These are phyloP conservation scores for Aphanomyces astaci DNA, from an alignment of 352 stramenopile genomes.

Conservation along the genomic window DNA sequence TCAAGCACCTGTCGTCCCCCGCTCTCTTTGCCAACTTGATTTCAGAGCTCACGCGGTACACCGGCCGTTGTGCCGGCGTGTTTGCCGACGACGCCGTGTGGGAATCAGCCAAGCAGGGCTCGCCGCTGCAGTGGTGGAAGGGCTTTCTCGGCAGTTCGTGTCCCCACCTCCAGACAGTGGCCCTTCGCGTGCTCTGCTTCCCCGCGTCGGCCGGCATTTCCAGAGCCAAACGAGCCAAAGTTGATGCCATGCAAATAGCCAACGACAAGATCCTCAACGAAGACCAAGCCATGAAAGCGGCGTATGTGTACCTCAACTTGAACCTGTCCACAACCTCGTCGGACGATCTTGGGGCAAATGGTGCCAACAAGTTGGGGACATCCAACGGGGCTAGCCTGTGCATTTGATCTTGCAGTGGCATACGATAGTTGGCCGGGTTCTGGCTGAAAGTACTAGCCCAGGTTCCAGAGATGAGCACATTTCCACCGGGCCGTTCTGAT, in stretches of 20 bases:
- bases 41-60: conserved; percentile 61
- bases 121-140: conserved; percentile 68
- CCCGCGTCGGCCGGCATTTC: conserved; percentile 48
- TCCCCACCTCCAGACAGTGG: conserved; percentile 52
- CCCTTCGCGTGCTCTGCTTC: conserved; percentile 53
- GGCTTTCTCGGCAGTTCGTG: conserved; percentile 69
- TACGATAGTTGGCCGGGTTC: too few species aligned
- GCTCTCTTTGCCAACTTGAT: conserved; percentile 45
- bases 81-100: conserved; percentile 69
- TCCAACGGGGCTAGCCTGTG: neutral
- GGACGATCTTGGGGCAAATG: neutral
- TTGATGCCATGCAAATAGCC: conserved; percentile 45
- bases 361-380: neutral
- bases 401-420: too few species aligned
- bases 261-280: conserved; percentile 63
- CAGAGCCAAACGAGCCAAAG: conserved; percentile 41
- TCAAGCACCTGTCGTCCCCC: conserved; percentile 40
- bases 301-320: conserved; percentile 61
- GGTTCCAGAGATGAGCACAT: too few species aligned
- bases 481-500: too few species aligned
- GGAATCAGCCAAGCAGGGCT: conserved; percentile 65
- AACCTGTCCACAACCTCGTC: conserved; percentile 24
- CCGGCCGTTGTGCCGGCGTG: conserved; percentile 38
- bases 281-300: conserved; percentile 61
- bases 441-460: too few species aligned